Base-by-base conservation (phyloP, 2,329 filamentous ascomycete genomes). In the Ophiostoma himal-ulmi region DNA sequence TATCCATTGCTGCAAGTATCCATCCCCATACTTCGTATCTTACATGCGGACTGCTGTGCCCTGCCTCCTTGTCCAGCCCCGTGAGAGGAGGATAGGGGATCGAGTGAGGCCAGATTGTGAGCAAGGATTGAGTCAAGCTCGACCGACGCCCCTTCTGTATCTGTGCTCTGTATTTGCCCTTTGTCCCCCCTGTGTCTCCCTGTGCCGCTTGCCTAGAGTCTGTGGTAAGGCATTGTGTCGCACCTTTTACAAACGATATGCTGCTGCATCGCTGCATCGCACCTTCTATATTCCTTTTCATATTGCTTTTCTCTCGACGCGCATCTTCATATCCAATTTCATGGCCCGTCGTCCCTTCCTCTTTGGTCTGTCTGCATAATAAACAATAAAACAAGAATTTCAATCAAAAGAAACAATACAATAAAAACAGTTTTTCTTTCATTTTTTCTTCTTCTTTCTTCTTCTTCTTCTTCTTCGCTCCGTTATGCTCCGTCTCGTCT, bases 211-310 rank as follows among this genome's bases (percentile, higher is more conserved):
- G 44, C 44, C 44, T 48, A 48, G 44, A 48, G 44, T 48, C 17
- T 48, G 44, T 48, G 20, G 17, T 57, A 22, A 57, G 52, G 52
- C 22, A 22, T 57, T 26, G 52, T 26, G 52, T 57, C 52, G 52
- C 52, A 57, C 52, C 52, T 57, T 57, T 22, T 22, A 57, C 52
- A 57, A 57, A 22, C n/a, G 52, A 57, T 22, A 26, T 57, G 52
- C 44, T 48, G 20, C 11, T 57, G 52, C 52, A 57, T 57, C 22
- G 22, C 48, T 5, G 14, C 52, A 57, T 26, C 22, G 22, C 52
- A 57, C 52, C 52, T 57, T 57, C 22, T 17, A 13, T 14, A 14
- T n/a, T 48, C 17, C 17, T 17, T 48, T 48, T 48, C 20, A 11
- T 26, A 26, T 44, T 48, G 44, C 44, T 48, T 17, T 48, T 17